Conservation (phyloP, 1,284 basidiomycete genomes). For the Naganishia liquefaciens region DNA sequence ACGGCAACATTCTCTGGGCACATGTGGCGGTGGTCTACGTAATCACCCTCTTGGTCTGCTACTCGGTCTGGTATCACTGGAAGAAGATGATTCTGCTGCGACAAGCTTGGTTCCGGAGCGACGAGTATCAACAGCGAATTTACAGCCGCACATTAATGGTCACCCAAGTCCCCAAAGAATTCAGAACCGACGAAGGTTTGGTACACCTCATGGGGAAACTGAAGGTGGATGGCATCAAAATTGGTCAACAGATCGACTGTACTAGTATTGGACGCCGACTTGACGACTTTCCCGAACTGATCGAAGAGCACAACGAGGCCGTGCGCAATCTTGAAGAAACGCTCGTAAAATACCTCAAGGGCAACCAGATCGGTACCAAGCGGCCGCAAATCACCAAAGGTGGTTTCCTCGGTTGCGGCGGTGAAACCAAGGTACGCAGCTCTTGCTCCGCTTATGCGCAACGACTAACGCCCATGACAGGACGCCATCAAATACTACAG, state of each 20-base stretch:
- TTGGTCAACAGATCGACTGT: slow-evolving; percentile 49
- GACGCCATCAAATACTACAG: slow-evolving; percentile 84
- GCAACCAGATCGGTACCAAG: slow-evolving; percentile 68
- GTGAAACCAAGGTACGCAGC: slow-evolving; percentile 61
- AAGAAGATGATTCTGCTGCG: slow-evolving; percentile 63
- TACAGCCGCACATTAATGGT: slow-evolving; percentile 54
- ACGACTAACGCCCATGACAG: slow-evolving; percentile 32
- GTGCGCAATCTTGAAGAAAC: slow-evolving; percentile 79
- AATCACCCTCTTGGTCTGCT: slow-evolving; percentile 59
- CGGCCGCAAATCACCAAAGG: slow-evolving; percentile 73
- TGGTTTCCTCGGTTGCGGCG: slow-evolving; percentile 70
- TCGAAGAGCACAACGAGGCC: slow-evolving; percentile 76
- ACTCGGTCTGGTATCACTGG: slow-evolving; percentile 68
- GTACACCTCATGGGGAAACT: slow-evolving; percentile 68
- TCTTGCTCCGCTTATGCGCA: slow-evolving; percentile 25
- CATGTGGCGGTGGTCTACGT: slow-evolving; percentile 75
- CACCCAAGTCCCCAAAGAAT: slow-evolving; percentile 69
- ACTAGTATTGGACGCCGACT: slow-evolving; percentile 48
- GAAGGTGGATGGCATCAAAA: slow-evolving; percentile 58
- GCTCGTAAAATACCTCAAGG: slow-evolving; percentile 81
- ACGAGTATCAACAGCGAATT: slow-evolving; percentile 51
- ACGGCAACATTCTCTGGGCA: slow-evolving; percentile 67
- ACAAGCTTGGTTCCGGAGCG: slow-evolving; percentile 52
- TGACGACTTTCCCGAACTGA: slow-evolving; percentile 53
- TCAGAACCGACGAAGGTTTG: slow-evolving; percentile 74